A percentile compares a stretch with the other conserved stretches of the same genome.
Evolutionary conservation across 768 basidiomycete genomes (phyloP).

Genomic region (Macrolepiota fuliginosa): DNA sequence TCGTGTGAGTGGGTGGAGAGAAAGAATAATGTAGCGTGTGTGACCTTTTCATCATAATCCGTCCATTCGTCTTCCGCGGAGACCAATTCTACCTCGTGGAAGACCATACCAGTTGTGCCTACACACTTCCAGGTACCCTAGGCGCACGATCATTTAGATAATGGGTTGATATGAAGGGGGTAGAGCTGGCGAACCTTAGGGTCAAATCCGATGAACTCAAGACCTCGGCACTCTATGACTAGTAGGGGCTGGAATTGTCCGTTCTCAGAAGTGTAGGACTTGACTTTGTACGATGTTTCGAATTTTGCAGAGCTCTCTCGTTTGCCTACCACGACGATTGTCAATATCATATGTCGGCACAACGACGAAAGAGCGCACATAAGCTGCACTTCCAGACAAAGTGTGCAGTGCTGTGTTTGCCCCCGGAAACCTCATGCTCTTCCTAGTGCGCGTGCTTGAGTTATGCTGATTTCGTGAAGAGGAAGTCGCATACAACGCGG

Average conservation of each 20-base stretch:
- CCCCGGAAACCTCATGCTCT: constrained; percentile 58
- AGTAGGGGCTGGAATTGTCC: constrained; percentile 64
- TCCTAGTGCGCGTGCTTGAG: constrained; percentile 41
- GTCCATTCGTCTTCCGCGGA: constrained; percentile 64
- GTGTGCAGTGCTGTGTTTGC: constrained; percentile 68
- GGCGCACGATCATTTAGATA: background rate
- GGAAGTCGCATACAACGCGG: constrained; percentile 45
- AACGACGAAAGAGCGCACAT: constrained; percentile 36
- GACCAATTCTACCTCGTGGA: constrained; percentile 62
- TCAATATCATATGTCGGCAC: constrained; percentile 1
- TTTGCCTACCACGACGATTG: constrained; percentile 42
- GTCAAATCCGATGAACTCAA: constrained; percentile 80
- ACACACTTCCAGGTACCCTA: constrained; percentile 80
- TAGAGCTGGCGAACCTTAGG: constrained; percentile 48
- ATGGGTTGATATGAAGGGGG: background rate
- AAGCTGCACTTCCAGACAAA: constrained; percentile 79
- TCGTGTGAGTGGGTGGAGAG: background rate
- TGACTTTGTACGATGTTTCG: constrained; percentile 45
- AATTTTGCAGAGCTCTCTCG: constrained; percentile 83
- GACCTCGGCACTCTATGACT: constrained; percentile 79
- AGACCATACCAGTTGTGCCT: constrained; percentile 55
- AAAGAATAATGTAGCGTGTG: constrained; percentile 6
- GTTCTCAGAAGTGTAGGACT: constrained; percentile 60
- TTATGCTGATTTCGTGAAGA: background rate
- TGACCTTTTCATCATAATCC: constrained; percentile 90